A percentile compares a stretch with the other conserved stretches of the same genome.
Conservation (phyloP, 176 grass and related monocot species). For the Juncus effusus region DNA sequence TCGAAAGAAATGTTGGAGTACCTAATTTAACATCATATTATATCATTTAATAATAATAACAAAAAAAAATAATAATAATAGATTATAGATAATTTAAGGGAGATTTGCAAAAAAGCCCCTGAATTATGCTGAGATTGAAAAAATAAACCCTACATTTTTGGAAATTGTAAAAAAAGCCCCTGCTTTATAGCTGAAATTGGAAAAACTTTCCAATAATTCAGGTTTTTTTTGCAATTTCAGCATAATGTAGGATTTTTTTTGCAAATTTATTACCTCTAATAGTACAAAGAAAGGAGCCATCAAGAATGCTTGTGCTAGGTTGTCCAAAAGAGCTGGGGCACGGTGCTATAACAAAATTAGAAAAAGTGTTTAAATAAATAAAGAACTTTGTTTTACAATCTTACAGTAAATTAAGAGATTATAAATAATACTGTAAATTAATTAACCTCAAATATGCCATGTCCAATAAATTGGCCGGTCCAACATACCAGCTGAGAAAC, state of each 20-base stretch:
- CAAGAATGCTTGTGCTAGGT: slow-evolving; percentile 80
- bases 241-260: too few relatives aligned
- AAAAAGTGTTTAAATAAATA: too few relatives aligned
- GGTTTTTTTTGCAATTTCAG: not conserved
- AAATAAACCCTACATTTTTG: too few relatives aligned
- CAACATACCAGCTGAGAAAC: slow-evolving; percentile 80
- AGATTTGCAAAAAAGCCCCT: too few relatives aligned
- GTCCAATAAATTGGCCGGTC: slow-evolving; percentile 88
- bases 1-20: slow-evolving; percentile 53
- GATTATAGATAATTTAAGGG: too few relatives aligned
- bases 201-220: not conserved
- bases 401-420: too few relatives aligned
- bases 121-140: too few relatives aligned
- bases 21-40: slow-evolving; percentile 19
- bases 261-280: slow-evolving; percentile 56
- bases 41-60: not conserved
- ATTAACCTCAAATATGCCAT: slow-evolving; percentile 88
- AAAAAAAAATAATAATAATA: too few relatives aligned
- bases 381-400: too few relatives aligned
- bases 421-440: not conserved
- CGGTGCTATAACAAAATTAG: slow-evolving; percentile 41
- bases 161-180: too few relatives aligned
- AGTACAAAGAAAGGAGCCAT: slow-evolving; percentile 98
- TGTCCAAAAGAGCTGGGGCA: slow-evolving; percentile 87
- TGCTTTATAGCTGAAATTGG: not conserved